Percentiles rank a stretch among this genome's conserved stretches.
Conservation (phyloP, 2,329 filamentous ascomycete species). For the Pseudocercospora crystallina region DNA sequence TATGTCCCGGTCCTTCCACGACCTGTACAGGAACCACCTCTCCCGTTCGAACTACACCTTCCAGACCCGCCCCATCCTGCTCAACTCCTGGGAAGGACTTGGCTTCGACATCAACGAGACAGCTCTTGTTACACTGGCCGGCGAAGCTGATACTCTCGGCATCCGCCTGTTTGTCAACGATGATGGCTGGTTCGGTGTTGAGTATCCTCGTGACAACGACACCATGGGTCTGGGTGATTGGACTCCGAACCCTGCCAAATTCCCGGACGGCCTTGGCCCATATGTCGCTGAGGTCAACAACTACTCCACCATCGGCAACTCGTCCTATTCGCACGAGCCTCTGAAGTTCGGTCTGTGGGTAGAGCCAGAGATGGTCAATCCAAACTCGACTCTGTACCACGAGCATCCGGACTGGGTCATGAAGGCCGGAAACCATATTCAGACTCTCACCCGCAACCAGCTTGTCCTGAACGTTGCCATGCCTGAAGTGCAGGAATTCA, state of each 20-base stretch:
- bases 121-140: slow-evolving; percentile 56
- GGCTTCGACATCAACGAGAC: slow-evolving; percentile 59
- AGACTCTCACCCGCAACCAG: slow-evolving; percentile 58
- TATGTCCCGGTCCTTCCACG: slow-evolving; percentile 63
- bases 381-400: slow-evolving; percentile 60
- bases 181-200: slow-evolving; percentile 67
- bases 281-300: slow-evolving; percentile 55
- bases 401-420: slow-evolving; percentile 65
- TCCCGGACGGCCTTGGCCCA: slow-evolving; percentile 57
- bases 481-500: slow-evolving; percentile 62
- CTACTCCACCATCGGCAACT: slow-evolving; percentile 47
- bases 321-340: slow-evolving; percentile 48
- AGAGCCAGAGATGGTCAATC: slow-evolving; percentile 68
- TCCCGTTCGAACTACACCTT: slow-evolving; percentile 57
- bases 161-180: slow-evolving; percentile 65
- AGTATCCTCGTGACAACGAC: slow-evolving; percentile 61
- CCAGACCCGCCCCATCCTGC: slow-evolving; percentile 54
- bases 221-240: slow-evolving; percentile 63
- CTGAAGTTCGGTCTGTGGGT: slow-evolving; percentile 66
- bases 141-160: slow-evolving; percentile 59
- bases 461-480: slow-evolving; percentile 63
- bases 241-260: slow-evolving; percentile 58
- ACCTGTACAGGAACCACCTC: slow-evolving; percentile 61
- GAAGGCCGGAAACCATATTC: slow-evolving; percentile 56
- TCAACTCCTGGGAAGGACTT: slow-evolving; percentile 68